Evolutionary conservation across 139 green algal species (phyloP).

Genomic region (Picochlorum sp.): DNA sequence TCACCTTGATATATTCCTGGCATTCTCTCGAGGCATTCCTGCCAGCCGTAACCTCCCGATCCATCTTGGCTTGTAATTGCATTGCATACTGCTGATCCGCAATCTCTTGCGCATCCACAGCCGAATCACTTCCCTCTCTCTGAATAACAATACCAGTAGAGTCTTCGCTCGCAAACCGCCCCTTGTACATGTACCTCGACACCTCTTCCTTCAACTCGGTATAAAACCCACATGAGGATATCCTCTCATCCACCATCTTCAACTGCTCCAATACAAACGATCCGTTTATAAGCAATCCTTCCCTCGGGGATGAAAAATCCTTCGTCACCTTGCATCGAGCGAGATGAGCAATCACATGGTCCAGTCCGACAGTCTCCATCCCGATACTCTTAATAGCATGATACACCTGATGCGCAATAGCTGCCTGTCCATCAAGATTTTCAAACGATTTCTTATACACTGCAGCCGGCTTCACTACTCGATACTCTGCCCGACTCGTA

Average conservation of each 20-base stretch:
- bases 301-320: constrained; percentile 41
- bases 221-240: not conserved
- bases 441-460: constrained; percentile 41
- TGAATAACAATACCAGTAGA: constrained; percentile 1
- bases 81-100: constrained; percentile 65
- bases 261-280: constrained; percentile 66
- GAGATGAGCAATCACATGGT: constrained; percentile 60
- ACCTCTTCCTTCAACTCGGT: not conserved
- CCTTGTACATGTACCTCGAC: not conserved
- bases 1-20: constrained; percentile 75
- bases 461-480: constrained; percentile 7
- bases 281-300: constrained; percentile 66
- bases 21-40: not conserved
- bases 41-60: constrained; percentile 28
- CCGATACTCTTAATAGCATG: constrained; percentile 37
- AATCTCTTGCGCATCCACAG: constrained; percentile 8
- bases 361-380: constrained; percentile 26
- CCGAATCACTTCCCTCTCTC: not conserved
- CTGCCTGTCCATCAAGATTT: constrained; percentile 42
- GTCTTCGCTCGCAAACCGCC: not conserved
- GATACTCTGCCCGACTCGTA: constrained; percentile 13
- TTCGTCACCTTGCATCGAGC: constrained; percentile 51
- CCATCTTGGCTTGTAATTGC: constrained; percentile 71
- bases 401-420: constrained; percentile 28
- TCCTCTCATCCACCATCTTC: not conserved